These are phyloP conservation scores for Cubamyces lactineus DNA, from an alignment of 768 basidiomycete species.

Conservation along the genomic window DNA sequence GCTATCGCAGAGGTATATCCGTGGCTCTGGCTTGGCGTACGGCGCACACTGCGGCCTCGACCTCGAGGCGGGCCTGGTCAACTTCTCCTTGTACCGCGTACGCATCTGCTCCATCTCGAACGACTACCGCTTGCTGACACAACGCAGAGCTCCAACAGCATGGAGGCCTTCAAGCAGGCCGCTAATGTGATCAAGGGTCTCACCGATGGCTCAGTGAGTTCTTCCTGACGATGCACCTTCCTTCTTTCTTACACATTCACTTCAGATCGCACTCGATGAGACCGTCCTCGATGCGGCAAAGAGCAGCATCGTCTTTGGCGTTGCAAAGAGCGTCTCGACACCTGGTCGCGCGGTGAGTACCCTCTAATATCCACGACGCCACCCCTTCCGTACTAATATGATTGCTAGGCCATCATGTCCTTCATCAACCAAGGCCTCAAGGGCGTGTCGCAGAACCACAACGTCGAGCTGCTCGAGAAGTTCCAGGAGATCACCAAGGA, in stretches of 20 bases:
- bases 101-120: conserved; percentile 29
- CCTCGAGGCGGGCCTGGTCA: conserved; percentile 75
- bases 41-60: conserved; percentile 80
- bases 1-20: conserved; percentile 69
- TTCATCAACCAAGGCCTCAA: conserved; percentile 93
- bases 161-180: conserved; percentile 81
- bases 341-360: conserved; percentile 79
- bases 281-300: conserved; percentile 89
- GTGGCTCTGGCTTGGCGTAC: conserved; percentile 94
- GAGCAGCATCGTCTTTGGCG: conserved; percentile 85
- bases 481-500: conserved; percentile 80
- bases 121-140: neutral
- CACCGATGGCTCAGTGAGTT: conserved; percentile 77
- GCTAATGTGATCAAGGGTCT: conserved; percentile 76
- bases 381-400: neutral
- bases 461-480: conserved; percentile 75
- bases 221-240: neutral
- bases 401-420: conserved; percentile 69
- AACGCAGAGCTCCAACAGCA: conserved; percentile 73
- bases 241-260: conserved; percentile 11
- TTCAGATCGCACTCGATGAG: conserved; percentile 77
- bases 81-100: conserved; percentile 80
- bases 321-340: conserved; percentile 82
- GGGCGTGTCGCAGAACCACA: conserved; percentile 73
- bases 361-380: neutral